phyloP scores from a whole-genome alignment of 306 rosid genomes.

The Pterocarpus santalinus region DNA sequence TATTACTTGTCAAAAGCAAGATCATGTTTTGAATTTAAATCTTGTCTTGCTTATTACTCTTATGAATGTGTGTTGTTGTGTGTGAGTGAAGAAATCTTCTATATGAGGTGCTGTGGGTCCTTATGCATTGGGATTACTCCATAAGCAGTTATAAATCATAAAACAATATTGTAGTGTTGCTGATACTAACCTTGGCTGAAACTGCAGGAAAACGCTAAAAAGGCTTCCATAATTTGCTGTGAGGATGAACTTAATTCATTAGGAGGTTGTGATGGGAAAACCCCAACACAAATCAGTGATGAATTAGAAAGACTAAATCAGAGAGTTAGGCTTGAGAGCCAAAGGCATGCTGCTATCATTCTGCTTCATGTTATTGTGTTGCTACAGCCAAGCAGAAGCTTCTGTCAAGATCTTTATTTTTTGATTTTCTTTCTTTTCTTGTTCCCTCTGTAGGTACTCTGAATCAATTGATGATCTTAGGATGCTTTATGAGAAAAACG shows the following conservation, averaged over 20 bases:
- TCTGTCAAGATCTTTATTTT: neutral
- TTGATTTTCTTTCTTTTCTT: constrained; percentile 3
- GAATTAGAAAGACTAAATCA: constrained; percentile 66
- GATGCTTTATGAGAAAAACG: constrained; percentile 68
- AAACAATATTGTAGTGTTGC: constrained; percentile 20
- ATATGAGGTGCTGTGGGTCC: constrained; percentile 31
- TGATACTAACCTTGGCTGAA: constrained; percentile 45
- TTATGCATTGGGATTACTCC: constrained; percentile 1
- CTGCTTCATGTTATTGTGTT: constrained; percentile 27
- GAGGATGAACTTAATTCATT: constrained; percentile 70
- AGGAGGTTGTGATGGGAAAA: constrained; percentile 72
- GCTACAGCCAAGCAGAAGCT: constrained; percentile 36
- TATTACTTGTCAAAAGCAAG: neutral
- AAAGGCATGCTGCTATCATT: constrained; percentile 54
- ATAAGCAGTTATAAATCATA: neutral
- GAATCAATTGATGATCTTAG: constrained; percentile 89
- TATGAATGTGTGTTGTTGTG: neutral
- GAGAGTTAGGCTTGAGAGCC: constrained; percentile 74
- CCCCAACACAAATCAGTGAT: constrained; percentile 82
- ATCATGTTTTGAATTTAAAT: constrained; percentile 8
- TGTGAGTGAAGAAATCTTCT: constrained; percentile 2
- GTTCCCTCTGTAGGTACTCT: constrained; percentile 59
- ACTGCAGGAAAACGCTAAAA: constrained; percentile 70
- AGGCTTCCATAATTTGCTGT: constrained; percentile 84
- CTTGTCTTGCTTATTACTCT: constrained; percentile 17